These are phyloP conservation scores for Emericellopsis terricola DNA, from an alignment of 495 filamentous ascomycete genomes.

Conservation along the genomic window DNA sequence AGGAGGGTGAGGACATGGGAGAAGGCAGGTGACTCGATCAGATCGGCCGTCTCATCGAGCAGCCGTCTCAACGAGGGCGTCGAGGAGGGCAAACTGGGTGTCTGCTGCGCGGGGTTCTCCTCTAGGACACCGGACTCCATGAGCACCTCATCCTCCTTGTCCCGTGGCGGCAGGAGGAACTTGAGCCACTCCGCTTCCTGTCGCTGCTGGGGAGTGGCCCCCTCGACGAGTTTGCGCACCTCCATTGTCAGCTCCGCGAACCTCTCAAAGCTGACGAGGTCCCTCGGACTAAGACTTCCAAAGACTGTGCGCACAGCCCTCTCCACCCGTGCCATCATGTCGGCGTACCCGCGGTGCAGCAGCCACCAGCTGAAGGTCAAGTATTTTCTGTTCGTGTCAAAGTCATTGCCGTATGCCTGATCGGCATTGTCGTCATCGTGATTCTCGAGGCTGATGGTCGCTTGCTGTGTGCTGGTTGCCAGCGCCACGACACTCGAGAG, in stretches of 20 bases:
- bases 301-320: conserved; percentile 71
- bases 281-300: conserved; percentile 66
- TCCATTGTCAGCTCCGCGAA: conserved; percentile 63
- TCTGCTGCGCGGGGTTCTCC: conserved; percentile 16
- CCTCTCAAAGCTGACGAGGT: conserved; percentile 61
- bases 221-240: conserved; percentile 72
- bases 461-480: conserved; percentile 45
- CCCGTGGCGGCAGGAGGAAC: conserved; percentile 60
- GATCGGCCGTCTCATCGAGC: conserved; percentile 88
- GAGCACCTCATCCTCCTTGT: conserved; percentile 67
- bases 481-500: conserved; percentile 84
- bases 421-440: conserved; percentile 67
- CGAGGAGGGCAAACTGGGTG: conserved; percentile 10
- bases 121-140: conserved; percentile 62
- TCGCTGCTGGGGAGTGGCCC: conserved; percentile 45
- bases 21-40: conserved; percentile 87
- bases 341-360: conserved; percentile 74
- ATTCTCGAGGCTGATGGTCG: conserved; percentile 68
- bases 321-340: conserved; percentile 62
- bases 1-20: conserved; percentile 65
- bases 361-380: conserved; percentile 98
- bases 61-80: conserved; percentile 56
- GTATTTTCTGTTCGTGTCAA: conserved; percentile 85
- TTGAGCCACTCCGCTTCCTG: conserved; percentile 55
- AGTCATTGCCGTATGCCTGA: conserved; percentile 72